Evolutionary conservation across 257 asterid species (phyloP).

Genomic region (Handroanthus guayacan): DNA sequence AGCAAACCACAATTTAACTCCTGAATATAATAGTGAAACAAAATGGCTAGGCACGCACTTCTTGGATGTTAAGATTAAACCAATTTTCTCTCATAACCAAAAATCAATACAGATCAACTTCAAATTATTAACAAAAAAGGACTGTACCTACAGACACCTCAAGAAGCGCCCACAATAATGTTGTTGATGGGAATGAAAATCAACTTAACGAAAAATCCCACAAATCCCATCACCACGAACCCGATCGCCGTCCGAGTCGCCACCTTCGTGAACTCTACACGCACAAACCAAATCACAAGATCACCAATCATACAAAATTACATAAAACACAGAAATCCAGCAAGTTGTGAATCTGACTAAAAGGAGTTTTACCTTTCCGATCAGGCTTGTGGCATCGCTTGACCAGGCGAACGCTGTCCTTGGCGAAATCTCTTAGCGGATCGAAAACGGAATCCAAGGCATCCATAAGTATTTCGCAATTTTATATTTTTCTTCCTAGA

Average conservation of each 20-base stretch:
- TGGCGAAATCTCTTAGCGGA: slow-evolving; percentile 52
- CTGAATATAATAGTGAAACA: background rate
- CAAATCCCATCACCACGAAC: slow-evolving; percentile 59
- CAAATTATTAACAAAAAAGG: background rate
- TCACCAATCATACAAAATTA: background rate
- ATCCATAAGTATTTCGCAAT: slow-evolving; percentile 37
- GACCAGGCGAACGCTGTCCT: slow-evolving; percentile 53
- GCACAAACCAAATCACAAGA: background rate
- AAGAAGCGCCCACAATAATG: slow-evolving; percentile 51
- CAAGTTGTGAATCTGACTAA: background rate
- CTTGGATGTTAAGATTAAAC: background rate
- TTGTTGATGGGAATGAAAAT: slow-evolving; percentile 56
- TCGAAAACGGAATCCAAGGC: slow-evolving; percentile 53
- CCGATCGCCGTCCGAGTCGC: slow-evolving; percentile 57
- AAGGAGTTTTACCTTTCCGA: slow-evolving; percentile 46
- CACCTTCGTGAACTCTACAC: slow-evolving; percentile 49
- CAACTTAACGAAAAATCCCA: slow-evolving; percentile 53
- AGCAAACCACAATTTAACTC: background rate
- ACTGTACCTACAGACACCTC: slow-evolving; percentile 7
- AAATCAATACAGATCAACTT: background rate
- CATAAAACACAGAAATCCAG: background rate
- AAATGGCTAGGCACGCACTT: background rate
- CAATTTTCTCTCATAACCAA: no score
- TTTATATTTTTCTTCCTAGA: background rate
- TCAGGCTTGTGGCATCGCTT: slow-evolving; percentile 59